Percentiles rank a stretch among this genome's conserved stretches.
These are phyloP conservation scores for Aspergillus sp. DNA, from an alignment of 2,329 filamentous ascomycete species.

Conservation along the genomic window DNA sequence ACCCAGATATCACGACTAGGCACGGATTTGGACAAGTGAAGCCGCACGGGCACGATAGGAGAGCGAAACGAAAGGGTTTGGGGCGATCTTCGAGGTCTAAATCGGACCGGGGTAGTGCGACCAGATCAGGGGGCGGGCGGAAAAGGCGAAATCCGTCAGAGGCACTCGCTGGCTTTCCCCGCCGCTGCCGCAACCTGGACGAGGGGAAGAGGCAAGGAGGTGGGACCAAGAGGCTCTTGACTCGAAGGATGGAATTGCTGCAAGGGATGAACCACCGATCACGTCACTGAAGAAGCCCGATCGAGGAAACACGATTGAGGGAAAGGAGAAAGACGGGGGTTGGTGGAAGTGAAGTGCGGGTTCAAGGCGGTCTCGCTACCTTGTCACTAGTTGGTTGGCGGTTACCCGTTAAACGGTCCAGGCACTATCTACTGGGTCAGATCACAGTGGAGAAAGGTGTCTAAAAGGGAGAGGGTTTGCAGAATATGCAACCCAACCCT, in stretches of 20 bases:
- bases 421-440: not conserved
- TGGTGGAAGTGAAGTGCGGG: not conserved
- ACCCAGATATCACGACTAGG: conserved; percentile 10
- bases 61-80: not conserved
- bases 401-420: not conserved
- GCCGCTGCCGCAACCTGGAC: not conserved
- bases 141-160: conserved; percentile 1
- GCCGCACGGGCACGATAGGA: not conserved
- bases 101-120: not conserved
- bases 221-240: not conserved
- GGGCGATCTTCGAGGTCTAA: conserved; percentile 6
- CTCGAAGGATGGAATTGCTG: not conserved
- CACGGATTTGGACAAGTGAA: conserved; percentile 1
- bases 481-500: not conserved
- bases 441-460: not conserved
- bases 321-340: not conserved
- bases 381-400: not conserved
- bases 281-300: not conserved
- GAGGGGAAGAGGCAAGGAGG: not conserved
- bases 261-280: not conserved
- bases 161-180: conserved; percentile 4
- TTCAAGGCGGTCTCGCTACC: not conserved
- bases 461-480: too few relatives aligned
- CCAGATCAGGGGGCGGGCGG: conserved; percentile 6
- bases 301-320: not conserved